These are phyloP conservation scores for Amauroascus niger DNA, from an alignment of 2,329 filamentous ascomycete genomes.

Conservation along the genomic window DNA sequence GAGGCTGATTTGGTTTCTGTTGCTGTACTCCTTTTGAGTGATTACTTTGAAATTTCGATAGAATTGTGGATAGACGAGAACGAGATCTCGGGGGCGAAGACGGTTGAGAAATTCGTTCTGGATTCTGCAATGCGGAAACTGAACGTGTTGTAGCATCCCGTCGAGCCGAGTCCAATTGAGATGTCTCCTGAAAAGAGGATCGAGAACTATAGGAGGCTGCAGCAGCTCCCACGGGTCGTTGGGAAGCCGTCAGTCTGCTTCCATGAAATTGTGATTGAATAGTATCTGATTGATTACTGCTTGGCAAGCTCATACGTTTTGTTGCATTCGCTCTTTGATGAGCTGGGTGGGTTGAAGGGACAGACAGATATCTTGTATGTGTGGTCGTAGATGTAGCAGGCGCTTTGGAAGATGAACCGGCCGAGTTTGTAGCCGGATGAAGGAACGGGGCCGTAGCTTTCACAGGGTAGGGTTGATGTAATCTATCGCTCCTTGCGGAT, in stretches of 20 bases:
- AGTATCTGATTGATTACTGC: background rate
- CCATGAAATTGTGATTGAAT: background rate
- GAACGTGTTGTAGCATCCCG: background rate
- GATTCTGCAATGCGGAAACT: background rate
- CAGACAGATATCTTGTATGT: background rate
- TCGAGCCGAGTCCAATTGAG: background rate
- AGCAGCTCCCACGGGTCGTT: background rate
- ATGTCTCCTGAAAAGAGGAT: background rate
- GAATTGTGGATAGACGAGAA: background rate
- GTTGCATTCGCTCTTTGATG: background rate
- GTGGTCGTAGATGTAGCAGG: background rate
- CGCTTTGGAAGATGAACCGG: background rate
- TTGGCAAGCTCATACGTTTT: background rate
- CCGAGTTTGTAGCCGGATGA: background rate
- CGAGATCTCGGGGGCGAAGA: background rate
- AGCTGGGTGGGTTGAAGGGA: slow-evolving; percentile 3
- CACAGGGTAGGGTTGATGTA: background rate
- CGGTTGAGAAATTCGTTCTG: background rate
- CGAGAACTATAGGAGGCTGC: background rate
- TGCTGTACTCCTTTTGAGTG: background rate
- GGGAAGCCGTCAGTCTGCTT: background rate
- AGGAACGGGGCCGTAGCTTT: background rate
- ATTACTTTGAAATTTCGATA: background rate
- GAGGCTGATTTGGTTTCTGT: background rate
- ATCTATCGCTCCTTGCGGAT: background rate